Conservation (phyloP, 257 asterid species). For the Anisodus tanguticus region DNA sequence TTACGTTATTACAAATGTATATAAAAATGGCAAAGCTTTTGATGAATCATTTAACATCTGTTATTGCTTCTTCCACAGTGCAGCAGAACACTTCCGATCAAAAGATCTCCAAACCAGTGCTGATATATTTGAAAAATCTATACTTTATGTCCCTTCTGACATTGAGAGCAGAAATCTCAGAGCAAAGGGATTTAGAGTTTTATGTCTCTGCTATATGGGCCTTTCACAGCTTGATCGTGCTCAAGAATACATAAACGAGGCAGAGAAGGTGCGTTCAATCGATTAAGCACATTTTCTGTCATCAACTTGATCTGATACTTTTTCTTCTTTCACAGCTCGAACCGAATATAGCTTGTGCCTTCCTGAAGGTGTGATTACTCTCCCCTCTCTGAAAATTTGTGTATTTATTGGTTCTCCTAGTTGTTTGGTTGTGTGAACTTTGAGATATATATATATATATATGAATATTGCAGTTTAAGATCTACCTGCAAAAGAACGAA, state of each 20-base stretch:
- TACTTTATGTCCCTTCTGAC: conserved; percentile 82
- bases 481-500: conserved; percentile 77
- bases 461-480: conserved; percentile 74
- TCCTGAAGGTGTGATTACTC: conserved; percentile 76
- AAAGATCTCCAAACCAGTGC: conserved; percentile 80
- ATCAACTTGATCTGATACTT: conserved; percentile 31
- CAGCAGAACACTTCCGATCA: conserved; percentile 79
- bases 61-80: conserved; percentile 52
- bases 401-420: conserved; percentile 2
- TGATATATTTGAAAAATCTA: conserved; percentile 86
- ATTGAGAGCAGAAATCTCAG: conserved; percentile 73
- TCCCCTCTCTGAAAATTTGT: conserved; percentile 31
- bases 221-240: conserved; percentile 89
- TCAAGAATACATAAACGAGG: conserved; percentile 92
- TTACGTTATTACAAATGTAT: background rate
- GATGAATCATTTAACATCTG: background rate
- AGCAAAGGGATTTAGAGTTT: conserved; percentile 91
- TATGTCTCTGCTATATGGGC: conserved; percentile 88
- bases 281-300: conserved; percentile 27
- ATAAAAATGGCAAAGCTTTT: background rate
- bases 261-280: conserved; percentile 72
- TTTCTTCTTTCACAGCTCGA: conserved; percentile 76
- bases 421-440: conserved; percentile 3
- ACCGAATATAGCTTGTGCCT: conserved; percentile 82
- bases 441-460: conserved; percentile 1